A percentile compares a stretch with the other conserved stretches of the same genome.
Conservation (phyloP, 129 eudicot species). For the Centaurea solstitialis region DNA sequence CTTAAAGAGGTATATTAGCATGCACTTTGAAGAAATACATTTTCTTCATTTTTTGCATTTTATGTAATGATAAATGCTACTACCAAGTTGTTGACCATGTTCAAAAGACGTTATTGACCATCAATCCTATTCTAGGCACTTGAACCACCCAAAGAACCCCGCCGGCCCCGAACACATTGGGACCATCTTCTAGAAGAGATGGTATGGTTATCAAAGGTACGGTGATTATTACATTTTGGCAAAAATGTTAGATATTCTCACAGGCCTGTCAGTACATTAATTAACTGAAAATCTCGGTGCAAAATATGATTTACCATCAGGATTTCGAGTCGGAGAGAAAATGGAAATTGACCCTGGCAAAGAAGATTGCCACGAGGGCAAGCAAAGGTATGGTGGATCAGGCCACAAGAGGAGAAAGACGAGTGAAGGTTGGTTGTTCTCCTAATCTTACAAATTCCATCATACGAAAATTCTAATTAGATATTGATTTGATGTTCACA, state of each 20-base stretch:
- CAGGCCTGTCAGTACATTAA: neutral
- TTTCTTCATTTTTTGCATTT: neutral
- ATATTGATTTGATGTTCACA: neutral
- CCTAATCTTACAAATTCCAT: neutral
- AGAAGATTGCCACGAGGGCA: slow-evolving; percentile 87
- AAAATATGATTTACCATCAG: slow-evolving; percentile 31
- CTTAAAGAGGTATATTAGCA: neutral
- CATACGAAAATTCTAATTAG: neutral
- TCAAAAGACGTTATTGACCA: neutral
- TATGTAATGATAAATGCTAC: neutral
- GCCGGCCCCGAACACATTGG: slow-evolving; percentile 95
- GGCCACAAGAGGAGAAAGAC: slow-evolving; percentile 90
- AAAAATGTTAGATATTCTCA: neutral
- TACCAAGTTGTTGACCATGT: neutral
- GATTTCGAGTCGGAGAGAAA: slow-evolving; percentile 98
- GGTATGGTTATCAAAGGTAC: slow-evolving; percentile 97
- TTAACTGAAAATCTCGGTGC: neutral
- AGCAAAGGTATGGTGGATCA: slow-evolving; percentile 97
- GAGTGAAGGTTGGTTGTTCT: slow-evolving; percentile 64
- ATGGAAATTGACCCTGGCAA: slow-evolving; percentile 85
- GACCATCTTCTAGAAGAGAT: slow-evolving; percentile 99
- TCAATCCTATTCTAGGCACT: slow-evolving; percentile 60
- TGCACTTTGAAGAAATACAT: neutral
- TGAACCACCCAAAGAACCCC: slow-evolving; percentile 97
- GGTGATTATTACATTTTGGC: neutral